Base-by-base conservation (phyloP, 257 asterid species). In the Nicotiana obtusifolia region DNA sequence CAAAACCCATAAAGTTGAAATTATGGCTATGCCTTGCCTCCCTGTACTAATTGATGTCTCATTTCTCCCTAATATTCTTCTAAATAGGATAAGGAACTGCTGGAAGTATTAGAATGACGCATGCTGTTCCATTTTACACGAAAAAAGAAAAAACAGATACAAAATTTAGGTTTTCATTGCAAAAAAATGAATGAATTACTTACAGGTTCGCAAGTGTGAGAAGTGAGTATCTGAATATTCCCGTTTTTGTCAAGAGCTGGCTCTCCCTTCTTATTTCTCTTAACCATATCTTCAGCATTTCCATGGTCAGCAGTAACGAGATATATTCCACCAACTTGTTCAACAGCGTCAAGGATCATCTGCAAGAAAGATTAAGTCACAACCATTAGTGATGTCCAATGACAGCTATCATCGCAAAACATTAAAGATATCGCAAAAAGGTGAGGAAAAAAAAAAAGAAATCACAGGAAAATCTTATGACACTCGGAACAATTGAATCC, bases 221-320 rank as follows among this genome's bases (percentile, higher is more conserved):
- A 95, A 37, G 99, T 94, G 60, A 92, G 97, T 17, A 92, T 91
- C 81, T 95, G 99, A 62, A 95, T 87, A 0, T 94, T 78, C 84
- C 99, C 97, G 57, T 86, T 88, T 91, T 95, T 94, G 93, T 94
- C 99, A 11, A 94, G 91, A 78, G 82, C 91, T 26, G 99, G 98
- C 81, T 94, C 96, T 37, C 99, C 99, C 84, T 94, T 95, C 93
- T 92, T 95, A 92, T 95, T 85, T 84, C 99, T 92, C 87, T 95
- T 95, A 83, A 95, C 99, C 99, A 94, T 94, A 86, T 95, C 99
- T 89, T 95, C 99, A 0, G 98, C 98, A 84, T 95, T 95, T 80
- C 99, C 99, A 81, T 95, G 99, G 87, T 95, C 99, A 79, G 99
- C 99, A 54, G 99, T 95, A 10, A 95, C 95, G n/a, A 95, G 88